These are phyloP conservation scores for Mycena sp. DNA, from an alignment of 1,284 basidiomycete genomes.

Conservation along the genomic window DNA sequence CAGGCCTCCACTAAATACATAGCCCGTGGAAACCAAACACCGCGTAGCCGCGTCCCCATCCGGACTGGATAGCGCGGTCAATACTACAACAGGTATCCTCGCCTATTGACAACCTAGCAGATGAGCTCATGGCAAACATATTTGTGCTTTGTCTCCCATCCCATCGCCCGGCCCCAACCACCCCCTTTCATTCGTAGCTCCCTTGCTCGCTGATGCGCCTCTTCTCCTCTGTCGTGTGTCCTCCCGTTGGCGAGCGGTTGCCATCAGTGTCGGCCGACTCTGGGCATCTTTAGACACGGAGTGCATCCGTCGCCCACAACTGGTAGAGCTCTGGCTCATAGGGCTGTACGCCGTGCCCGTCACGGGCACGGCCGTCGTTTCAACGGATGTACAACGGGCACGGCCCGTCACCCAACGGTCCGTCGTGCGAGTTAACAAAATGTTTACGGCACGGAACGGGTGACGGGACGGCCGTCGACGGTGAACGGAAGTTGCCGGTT, in stretches of 20 bases:
- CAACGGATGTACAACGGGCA: too few species aligned
- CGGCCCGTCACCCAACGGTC: too few species aligned
- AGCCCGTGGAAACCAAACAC: too few species aligned
- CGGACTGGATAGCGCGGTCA: too few species aligned
- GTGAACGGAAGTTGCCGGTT: too few species aligned
- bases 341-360: too few species aligned
- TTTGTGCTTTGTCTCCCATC: not conserved
- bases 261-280: not conserved
- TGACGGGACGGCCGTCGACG: too few species aligned
- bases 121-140: not conserved
- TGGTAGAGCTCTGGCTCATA: not conserved
- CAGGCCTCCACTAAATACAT: too few species aligned
- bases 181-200: not conserved
- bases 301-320: not conserved
- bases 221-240: not conserved
- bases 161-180: not conserved
- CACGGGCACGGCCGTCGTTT: too few species aligned
- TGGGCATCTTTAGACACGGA: not conserved
- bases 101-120: not conserved
- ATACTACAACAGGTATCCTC: not conserved
- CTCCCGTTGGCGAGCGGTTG: not conserved
- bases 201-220: not conserved
- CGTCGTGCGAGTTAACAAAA: too few species aligned
- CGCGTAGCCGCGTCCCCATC: too few species aligned
- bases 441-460: too few species aligned